Base-by-base conservation (phyloP, 139 green algal species). In the Coelastrella sp. region DNA sequence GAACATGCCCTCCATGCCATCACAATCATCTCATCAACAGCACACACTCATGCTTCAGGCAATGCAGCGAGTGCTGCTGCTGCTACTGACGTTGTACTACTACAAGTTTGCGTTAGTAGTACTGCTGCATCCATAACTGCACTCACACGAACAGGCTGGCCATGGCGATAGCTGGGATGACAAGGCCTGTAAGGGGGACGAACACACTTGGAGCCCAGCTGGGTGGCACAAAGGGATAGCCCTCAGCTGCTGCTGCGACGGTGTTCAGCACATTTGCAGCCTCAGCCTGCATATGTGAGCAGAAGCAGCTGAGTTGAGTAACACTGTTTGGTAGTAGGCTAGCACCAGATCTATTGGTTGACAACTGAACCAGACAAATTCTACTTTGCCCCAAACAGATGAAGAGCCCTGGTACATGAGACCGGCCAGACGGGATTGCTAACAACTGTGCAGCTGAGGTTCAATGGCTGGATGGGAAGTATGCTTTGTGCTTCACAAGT, bases 151-250 rank as follows among this genome's bases (percentile, higher is more conserved):
- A 92, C 50, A 89, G 80, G 45, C 79, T 89, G 27, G 86, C 89
- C 91, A 94, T 94, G 63, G 48, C 89, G 25, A 92, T 63, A 34
- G 60, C 87, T 17, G 91, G 91, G 19, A 94, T 34, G 11, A 91
- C 75, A 75, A 89, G 75, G 71, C 84, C 89, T 15, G 79, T 87
- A 30, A 91, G 50, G 71, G 91, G 91, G 51, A 92, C 86, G 2
- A 94, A 41, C n/a, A 94, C 67, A 17, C 84, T 77, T 40, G 91
- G 91, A 6, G 84, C 80, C 89, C 89, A 94, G 3, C 38, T 34
- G 4, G 90, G 90, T 73, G 90, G 90, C 81, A 92, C 87, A 69
- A 94, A 92, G 75, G 90, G 90, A 85, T 91, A 94, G 73, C 90
- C 88, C 74, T 87, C 45, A 27, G 90, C 66, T 34, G 90, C 90